Evolutionary conservation across 345 rosid species (phyloP), one percentile per base, ranked within the genome.

Genomic region (Leavenworthia alabamica): DNA sequence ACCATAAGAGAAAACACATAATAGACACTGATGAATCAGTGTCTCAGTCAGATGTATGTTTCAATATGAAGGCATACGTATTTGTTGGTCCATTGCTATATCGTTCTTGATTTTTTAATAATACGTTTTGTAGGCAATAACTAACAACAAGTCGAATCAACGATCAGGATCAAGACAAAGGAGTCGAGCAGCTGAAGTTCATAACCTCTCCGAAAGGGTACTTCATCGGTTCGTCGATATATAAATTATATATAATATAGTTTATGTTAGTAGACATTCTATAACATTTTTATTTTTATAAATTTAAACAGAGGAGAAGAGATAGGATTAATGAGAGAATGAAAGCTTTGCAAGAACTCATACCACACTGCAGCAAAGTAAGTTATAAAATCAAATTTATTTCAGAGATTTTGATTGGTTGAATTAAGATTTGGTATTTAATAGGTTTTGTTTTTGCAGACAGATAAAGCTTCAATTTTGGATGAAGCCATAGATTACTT

Each of bases 391-490:
- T n/a, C n/a, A n/a, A n/a, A n/a, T n/a, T n/a, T n/a, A n/a, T n/a
- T 49, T 20, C 20, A 22, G 35, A 45, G 2, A 1, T 23, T 7
- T 40, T 53, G 42, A 33, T 53, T 1, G 4, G 19, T 52, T 32
- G 4, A 28, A 15, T 14, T 15, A n/a, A 9, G 3, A 8, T 2
- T 39, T 48, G 42, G 24, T 46, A 15, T 44, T n/a, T 15, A n/a
- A 17, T 45, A 2, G 17, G 22, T 14, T 50, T 15, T 48, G 26
- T 6, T 16, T 17, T 59, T 29, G 74, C 79, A 91, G 96, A 83
- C 95, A 26, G 98, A 91, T 63, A 91, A 91, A 73, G 96, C 96
- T 66, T 91, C 96, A 12, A 86, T 91, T 85, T 77, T 91, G 51
- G 98, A 88, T 37, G 98, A 91, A 70, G 96, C 96, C 29, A 91